Evolutionary conservation across 2,329 filamentous ascomycete species (phyloP).

Genomic region (Aspergillus sclerotialis): DNA sequence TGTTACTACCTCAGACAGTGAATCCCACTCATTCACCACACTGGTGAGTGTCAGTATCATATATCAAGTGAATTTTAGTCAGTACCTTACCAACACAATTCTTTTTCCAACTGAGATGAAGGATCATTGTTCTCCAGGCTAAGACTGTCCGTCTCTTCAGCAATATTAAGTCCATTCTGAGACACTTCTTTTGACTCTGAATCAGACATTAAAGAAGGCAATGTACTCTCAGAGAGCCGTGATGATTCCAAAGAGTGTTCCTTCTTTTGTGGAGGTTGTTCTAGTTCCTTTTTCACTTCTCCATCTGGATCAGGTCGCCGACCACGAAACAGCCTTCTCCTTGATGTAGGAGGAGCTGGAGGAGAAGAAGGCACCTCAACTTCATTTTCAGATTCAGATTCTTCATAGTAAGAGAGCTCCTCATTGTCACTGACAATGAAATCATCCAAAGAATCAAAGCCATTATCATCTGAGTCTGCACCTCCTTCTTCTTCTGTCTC

Average conservation of each 20-base stretch:
- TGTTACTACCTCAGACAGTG: conserved; percentile 7
- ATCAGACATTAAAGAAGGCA: conserved; percentile 7
- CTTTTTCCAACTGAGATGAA: conserved; percentile 11
- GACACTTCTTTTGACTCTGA: conserved; percentile 11
- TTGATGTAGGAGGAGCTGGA: conserved; percentile 15
- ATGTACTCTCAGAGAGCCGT: conserved; percentile 12
- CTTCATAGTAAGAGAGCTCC: conserved; percentile 28
- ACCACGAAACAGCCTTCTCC: conserved; percentile 29
- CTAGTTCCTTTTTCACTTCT: conserved; percentile 10
- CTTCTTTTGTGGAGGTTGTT: conserved; percentile 6
- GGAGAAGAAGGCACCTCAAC: conserved; percentile 15
- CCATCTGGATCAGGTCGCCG: conserved; percentile 17
- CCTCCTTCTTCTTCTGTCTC: conserved; percentile 15
- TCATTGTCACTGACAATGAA: conserved; percentile 37
- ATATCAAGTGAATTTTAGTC: neutral
- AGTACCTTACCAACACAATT: conserved; percentile 12
- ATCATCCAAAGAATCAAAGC: conserved; percentile 32
- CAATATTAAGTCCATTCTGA: conserved; percentile 15
- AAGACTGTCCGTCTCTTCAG: conserved; percentile 15
- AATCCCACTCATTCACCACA: conserved; percentile 2
- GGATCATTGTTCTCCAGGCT: conserved; percentile 16
- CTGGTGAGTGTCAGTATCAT: conserved; percentile 9
- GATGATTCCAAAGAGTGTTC: conserved; percentile 14
- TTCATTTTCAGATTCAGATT: conserved; percentile 23
- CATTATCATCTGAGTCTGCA: conserved; percentile 18